A percentile compares a stretch with the other conserved stretches of the same genome.
These are phyloP conservation scores for Naematelia aurantialba DNA, from an alignment of 768 basidiomycete genomes.

Conservation along the genomic window DNA sequence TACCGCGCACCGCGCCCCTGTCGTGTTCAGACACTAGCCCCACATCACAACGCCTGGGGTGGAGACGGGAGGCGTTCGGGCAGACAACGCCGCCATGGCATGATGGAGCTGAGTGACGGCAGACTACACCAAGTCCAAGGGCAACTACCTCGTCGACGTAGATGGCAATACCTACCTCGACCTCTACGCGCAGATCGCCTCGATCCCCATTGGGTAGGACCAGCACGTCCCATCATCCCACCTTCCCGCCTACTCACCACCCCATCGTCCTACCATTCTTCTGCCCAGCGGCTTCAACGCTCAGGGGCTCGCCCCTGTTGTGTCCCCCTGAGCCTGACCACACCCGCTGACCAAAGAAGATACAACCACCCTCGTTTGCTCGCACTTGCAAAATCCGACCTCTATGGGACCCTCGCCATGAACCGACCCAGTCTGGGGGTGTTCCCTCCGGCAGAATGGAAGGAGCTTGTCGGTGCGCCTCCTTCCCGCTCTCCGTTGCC, in stretches of 20 bases:
- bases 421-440: conserved; percentile 52
- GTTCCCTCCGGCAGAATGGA: conserved; percentile 50
- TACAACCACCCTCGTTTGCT: conserved; percentile 25
- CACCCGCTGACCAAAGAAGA: conserved; percentile 2
- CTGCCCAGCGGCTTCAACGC: not conserved
- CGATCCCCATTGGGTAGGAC: conserved; percentile 49
- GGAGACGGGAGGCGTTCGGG: too few relatives aligned
- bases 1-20: too few relatives aligned
- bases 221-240: not conserved
- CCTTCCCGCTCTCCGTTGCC: not conserved
- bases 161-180: conserved; percentile 52
- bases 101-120: not conserved
- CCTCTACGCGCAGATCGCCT: conserved; percentile 50
- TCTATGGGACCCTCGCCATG: conserved; percentile 49
- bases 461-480: conserved; percentile 17
- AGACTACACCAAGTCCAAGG: conserved; percentile 42
- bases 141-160: conserved; percentile 52
- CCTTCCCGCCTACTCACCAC: not conserved
- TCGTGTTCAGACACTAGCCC: too few relatives aligned
- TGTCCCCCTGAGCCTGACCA: too few relatives aligned
- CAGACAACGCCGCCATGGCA: too few relatives aligned
- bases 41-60: too few relatives aligned
- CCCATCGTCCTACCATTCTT: conserved; percentile 10
- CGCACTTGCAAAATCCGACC: conserved; percentile 29
- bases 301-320: too few relatives aligned